A percentile compares a stretch with the other conserved stretches of the same genome.
These are phyloP conservation scores for Maudiozyma pseudohumilis DNA, from an alignment of 805 yeast species.

Conservation along the genomic window DNA sequence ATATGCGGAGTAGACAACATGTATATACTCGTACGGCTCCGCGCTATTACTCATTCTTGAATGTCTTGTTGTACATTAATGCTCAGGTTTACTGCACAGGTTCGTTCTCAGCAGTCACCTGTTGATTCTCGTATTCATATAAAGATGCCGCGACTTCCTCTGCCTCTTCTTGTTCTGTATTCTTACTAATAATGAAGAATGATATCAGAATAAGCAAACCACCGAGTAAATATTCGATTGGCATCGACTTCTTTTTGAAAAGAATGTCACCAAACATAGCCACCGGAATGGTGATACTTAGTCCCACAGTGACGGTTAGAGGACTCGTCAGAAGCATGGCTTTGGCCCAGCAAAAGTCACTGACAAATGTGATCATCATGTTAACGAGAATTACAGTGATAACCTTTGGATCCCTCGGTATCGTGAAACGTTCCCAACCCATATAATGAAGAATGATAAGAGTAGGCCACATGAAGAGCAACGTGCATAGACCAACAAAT, in stretches of 20 bases:
- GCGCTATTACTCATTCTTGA: too few relatives aligned
- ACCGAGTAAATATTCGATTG: conserved; percentile 61
- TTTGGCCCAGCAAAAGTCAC: conserved; percentile 93
- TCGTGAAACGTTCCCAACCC: conserved; percentile 60
- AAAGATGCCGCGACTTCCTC: conserved; percentile 3
- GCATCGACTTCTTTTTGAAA: conserved; percentile 52
- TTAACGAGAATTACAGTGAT: conserved; percentile 49
- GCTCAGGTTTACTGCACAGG: too few relatives aligned
- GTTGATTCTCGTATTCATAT: not conserved
- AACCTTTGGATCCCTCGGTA: conserved; percentile 50
- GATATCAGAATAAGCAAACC: conserved; percentile 74
- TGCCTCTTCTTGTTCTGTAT: conserved; percentile 51
- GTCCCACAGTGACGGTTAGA: conserved; percentile 88
- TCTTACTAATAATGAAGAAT: conserved; percentile 72
- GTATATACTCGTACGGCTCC: too few relatives aligned
- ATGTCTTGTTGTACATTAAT: too few relatives aligned
- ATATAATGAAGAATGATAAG: conserved; percentile 51
- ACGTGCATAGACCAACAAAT: conserved; percentile 80
- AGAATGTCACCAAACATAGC: conserved; percentile 87
- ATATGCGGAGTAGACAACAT: too few relatives aligned
- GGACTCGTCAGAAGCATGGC: conserved; percentile 93
- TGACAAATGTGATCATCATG: conserved; percentile 67
- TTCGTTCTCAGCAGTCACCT: not conserved
- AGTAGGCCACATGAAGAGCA: conserved; percentile 74
- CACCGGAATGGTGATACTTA: conserved; percentile 86